A percentile compares a stretch with the other conserved stretches of the same genome.
Evolutionary conservation across 495 filamentous ascomycete species (phyloP).

Genomic region (Trichoderma asperelloides): DNA sequence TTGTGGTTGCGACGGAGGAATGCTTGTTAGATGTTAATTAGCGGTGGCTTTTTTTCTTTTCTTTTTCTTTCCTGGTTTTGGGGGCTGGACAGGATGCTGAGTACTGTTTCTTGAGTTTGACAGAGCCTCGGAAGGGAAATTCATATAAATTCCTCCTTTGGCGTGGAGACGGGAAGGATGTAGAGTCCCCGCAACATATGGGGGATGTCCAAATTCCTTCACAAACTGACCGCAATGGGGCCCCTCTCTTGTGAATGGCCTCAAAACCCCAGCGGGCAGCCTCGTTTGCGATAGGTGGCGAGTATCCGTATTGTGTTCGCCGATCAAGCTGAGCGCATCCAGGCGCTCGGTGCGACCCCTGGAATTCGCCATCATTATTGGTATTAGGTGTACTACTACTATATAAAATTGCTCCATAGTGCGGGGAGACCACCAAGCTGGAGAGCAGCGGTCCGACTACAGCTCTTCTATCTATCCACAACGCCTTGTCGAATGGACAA

Average conservation of each 20-base stretch:
- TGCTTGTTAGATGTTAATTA: not conserved
- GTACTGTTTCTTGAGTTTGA: not conserved
- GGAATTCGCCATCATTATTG: not conserved
- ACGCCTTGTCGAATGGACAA: not conserved
- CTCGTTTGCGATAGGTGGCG: not conserved
- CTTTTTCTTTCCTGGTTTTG: not conserved
- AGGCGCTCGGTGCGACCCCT: not conserved
- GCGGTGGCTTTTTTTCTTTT: not conserved
- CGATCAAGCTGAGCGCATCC: slow-evolving; percentile 6
- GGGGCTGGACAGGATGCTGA: no score
- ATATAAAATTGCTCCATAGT: not conserved
- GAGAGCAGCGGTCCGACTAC: not conserved
- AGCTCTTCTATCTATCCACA: not conserved
- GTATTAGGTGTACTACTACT: not conserved
- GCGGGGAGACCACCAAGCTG: not conserved
- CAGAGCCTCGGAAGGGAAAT: no score
- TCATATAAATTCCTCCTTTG: no score
- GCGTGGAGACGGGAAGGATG: no score
- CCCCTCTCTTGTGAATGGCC: not conserved
- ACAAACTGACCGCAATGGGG: not conserved
- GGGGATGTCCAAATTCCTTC: not conserved
- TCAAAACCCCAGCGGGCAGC: not conserved
- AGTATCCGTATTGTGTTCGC: not conserved
- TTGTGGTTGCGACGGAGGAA: not conserved
- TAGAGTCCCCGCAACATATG: not conserved